Evolutionary conservation across 2,329 filamentous ascomycete species (phyloP), one percentile per base, ranked within the genome.

Genomic region (Dendrostoma leiphaemia): DNA sequence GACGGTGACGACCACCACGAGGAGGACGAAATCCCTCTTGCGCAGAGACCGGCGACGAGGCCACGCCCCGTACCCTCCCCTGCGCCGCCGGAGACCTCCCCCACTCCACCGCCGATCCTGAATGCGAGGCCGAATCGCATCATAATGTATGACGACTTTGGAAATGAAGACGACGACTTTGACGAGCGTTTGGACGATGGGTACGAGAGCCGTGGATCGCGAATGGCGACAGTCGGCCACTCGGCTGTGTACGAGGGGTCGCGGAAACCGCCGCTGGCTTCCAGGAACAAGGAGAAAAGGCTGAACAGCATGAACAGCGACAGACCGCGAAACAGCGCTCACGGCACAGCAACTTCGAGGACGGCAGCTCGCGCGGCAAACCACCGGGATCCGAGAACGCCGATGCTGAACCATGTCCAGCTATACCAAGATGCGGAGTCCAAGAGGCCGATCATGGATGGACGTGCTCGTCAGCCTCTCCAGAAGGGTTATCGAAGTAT

Each of bases 71-170:
- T 46, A 8, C 29, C 32, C 8, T n/a, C n/a, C n/a, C n/a, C n/a
- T n/a, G n/a, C n/a, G n/a, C 40, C 34, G 6, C 40, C 41, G 4
- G 53, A 38, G 17, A 37, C 41, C 2, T 55, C 53, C 23, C 44
- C 53, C 3, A 55, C 53, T 28, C 53, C 48, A 19, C 53, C 53
- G 12, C 48, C 53, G 13, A 55, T 55, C 23, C 40, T 21, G 17
- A 41, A 40, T 23, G 19, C 28, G 4, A 48, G 44, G 40, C 49
- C 44, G 24, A 41, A 10, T 21, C 48, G 53, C 28, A 38, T 49
- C 4, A 19, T 51, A 9, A 28, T 54, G 26, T 50, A 51, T 19
- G 52, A 54, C 47, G 47, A 51, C 23, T 54, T 54, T 12, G 21
- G 15, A 32, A 40, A 46, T 19, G 46, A 40, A 3, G 40, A 54